Evolutionary conservation across 2,329 filamentous ascomycete genomes (phyloP).

Genomic region (Claviceps quebecensis): DNA sequence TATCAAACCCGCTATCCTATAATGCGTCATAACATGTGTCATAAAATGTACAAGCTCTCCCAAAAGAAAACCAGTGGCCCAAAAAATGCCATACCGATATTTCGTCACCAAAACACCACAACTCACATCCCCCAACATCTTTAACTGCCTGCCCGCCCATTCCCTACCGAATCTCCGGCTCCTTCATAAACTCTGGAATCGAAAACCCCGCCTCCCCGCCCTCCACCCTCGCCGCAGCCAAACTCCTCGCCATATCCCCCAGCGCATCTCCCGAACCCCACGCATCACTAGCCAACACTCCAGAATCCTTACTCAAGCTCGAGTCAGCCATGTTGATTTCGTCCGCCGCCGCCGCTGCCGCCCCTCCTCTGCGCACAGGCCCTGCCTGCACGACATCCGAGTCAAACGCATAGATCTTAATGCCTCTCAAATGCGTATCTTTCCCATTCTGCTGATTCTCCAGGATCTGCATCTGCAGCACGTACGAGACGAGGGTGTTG

Average conservation of each 20-base stretch:
- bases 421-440: conserved; percentile 87
- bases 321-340: conserved; percentile 14
- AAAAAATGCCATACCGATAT: too few relatives aligned
- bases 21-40: too few relatives aligned
- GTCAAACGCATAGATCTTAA: conserved; percentile 66
- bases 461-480: conserved; percentile 78
- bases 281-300: background rate
- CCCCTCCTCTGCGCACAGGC: conserved; percentile 9
- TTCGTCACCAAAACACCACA: too few relatives aligned
- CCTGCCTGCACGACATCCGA: conserved; percentile 30
- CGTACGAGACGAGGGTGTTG: conserved; percentile 70
- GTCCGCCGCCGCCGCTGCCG: conserved; percentile 12
- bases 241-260: conserved; percentile 15
- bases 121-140: too few relatives aligned
- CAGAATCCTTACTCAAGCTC: conserved; percentile 7
- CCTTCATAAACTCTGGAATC: conserved; percentile 28
- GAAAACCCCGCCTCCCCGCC: conserved; percentile 20
- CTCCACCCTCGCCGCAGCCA: conserved; percentile 18
- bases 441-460: conserved; percentile 99
- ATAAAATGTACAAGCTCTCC: too few relatives aligned
- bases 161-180: conserved; percentile 25
- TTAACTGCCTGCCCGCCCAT: too few relatives aligned
- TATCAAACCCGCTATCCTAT: too few relatives aligned
- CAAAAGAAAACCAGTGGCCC: too few relatives aligned
- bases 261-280: conserved; percentile 10